Evolutionary conservation across 1,284 basidiomycete genomes (phyloP).

Genomic region (Sanghuangporus baumii): DNA sequence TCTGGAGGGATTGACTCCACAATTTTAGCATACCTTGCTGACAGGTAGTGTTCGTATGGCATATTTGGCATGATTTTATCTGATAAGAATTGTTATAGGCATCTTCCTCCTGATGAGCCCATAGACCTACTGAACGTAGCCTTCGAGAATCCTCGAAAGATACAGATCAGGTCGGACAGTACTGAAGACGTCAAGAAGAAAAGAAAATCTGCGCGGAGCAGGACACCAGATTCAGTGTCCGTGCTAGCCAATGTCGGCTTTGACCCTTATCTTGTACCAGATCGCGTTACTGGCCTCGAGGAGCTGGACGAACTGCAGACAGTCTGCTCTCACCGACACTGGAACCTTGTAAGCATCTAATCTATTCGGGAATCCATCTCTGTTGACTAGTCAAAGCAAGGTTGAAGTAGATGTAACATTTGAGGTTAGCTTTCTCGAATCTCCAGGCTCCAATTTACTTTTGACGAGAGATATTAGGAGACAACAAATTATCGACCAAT

Average conservation of each 20-base stretch:
- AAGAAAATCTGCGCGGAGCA: slow-evolving; percentile 25
- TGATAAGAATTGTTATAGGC: background rate
- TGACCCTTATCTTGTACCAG: slow-evolving; percentile 69
- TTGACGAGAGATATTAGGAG: slow-evolving; percentile 42
- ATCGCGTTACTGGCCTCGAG: slow-evolving; percentile 75
- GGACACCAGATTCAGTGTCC: slow-evolving; percentile 5
- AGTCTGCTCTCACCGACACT: slow-evolving; percentile 69
- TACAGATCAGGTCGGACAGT: slow-evolving; percentile 37
- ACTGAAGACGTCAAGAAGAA: slow-evolving; percentile 37
- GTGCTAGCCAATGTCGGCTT: slow-evolving; percentile 18
- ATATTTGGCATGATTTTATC: background rate
- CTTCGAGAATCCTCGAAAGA: slow-evolving; percentile 87
- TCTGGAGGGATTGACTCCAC: slow-evolving; percentile 96
- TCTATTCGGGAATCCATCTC: background rate
- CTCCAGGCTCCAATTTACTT: background rate
- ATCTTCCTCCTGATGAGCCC: slow-evolving; percentile 52
- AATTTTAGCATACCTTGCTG: slow-evolving; percentile 73
- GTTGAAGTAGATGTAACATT: slow-evolving; percentile 85
- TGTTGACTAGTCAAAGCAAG: slow-evolving; percentile 29
- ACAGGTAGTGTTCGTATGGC: slow-evolving; percentile 40
- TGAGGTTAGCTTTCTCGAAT: slow-evolving; percentile 42
- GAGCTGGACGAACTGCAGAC: slow-evolving; percentile 72
- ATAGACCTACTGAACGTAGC: slow-evolving; percentile 96
- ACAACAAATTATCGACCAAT: slow-evolving; percentile 47
- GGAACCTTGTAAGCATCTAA: slow-evolving; percentile 74